Evolutionary conservation across 257 asterid species (phyloP).

Genomic region (Anisodus tanguticus): DNA sequence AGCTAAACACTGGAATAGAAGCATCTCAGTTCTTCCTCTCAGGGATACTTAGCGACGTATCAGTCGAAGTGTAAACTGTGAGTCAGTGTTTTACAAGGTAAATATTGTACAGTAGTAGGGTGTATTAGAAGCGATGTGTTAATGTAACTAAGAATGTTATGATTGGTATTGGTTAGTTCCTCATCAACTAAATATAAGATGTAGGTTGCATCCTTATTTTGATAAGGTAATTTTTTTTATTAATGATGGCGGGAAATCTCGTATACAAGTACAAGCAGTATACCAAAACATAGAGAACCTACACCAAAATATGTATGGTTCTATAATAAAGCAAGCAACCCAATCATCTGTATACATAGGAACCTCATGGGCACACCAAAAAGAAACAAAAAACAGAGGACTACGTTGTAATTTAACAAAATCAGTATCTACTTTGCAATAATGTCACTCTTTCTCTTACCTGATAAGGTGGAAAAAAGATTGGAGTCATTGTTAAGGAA

Average conservation of each 20-base stretch:
- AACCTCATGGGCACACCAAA: background rate
- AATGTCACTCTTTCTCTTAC: background rate
- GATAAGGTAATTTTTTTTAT: background rate
- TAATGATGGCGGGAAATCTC: background rate
- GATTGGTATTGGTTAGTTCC: background rate
- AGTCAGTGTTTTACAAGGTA: background rate
- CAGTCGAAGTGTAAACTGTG: background rate
- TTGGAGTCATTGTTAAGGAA: too few species aligned
- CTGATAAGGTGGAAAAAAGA: too few species aligned
- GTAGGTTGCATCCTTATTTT: background rate
- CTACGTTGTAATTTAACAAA: background rate
- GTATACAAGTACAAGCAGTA: background rate
- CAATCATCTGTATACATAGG: background rate
- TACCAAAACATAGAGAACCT: background rate
- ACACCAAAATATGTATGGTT: background rate
- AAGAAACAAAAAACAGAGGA: background rate
- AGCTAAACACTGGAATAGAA: background rate
- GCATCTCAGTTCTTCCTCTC: background rate
- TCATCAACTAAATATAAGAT: background rate
- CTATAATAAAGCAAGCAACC: background rate
- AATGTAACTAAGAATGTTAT: background rate
- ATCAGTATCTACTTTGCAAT: background rate
- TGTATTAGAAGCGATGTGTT: background rate
- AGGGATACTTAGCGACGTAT: background rate
- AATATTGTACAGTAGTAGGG: constrained; percentile 2